Percentiles rank a stretch among this genome's conserved stretches.
These are phyloP conservation scores for Camelina sativa DNA, from an alignment of 345 rosid genomes.

Conservation along the genomic window DNA sequence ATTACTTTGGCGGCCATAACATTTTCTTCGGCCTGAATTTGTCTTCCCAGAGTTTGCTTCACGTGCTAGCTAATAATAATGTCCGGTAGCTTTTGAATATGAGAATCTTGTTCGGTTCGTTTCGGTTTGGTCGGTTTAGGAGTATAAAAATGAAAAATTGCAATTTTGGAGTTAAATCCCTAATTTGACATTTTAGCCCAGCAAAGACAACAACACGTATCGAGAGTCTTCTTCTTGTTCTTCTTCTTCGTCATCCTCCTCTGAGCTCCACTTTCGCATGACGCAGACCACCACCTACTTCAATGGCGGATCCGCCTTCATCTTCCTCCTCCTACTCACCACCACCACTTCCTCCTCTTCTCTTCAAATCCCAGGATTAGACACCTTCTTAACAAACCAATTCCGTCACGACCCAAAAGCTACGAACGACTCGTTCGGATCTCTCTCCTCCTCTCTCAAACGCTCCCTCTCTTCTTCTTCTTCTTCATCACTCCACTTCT, in stretches of 20 bases:
- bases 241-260: background rate
- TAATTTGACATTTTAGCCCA: too few species aligned
- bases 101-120: too few species aligned
- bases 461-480: conserved; percentile 58
- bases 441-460: conserved; percentile 64
- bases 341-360: conserved; percentile 27
- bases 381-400: conserved; percentile 62
- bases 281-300: conserved; percentile 26
- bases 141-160: too few species aligned
- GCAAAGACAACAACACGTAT: too few species aligned
- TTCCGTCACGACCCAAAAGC: conserved; percentile 67
- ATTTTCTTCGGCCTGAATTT: background rate
- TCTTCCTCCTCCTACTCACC: conserved; percentile 34
- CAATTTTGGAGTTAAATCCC: too few species aligned
- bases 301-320: conserved; percentile 40
- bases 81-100: too few species aligned
- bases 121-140: too few species aligned
- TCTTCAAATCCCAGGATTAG: conserved; percentile 59
- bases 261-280: conserved; percentile 30
- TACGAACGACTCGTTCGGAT: conserved; percentile 63
- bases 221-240: background rate
- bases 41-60: background rate
- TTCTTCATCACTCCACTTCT: conserved; percentile 33
- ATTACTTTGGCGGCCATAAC: background rate
- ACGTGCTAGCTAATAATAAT: too few species aligned